These are phyloP conservation scores for Lepidium africanum DNA, from an alignment of 345 rosid genomes.

Conservation along the genomic window DNA sequence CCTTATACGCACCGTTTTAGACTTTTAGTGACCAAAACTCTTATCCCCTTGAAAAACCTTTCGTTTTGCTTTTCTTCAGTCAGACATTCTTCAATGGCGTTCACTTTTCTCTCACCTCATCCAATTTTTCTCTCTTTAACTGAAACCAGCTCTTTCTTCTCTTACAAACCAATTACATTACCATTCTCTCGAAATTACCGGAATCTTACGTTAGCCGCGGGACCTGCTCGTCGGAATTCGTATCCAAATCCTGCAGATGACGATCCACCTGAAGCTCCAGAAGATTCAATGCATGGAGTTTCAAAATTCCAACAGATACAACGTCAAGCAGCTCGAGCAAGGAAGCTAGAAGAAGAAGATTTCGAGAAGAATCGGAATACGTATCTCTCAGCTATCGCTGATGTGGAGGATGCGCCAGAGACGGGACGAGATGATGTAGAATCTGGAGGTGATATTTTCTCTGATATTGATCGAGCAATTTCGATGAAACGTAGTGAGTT, in stretches of 20 bases:
- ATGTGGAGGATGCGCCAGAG: constrained; percentile 48
- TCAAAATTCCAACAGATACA: constrained; percentile 70
- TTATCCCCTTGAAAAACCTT: constrained; percentile 35
- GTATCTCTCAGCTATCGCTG: constrained; percentile 74
- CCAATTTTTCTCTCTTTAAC: constrained; percentile 32
- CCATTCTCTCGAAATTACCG: constrained; percentile 18
- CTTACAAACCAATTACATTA: constrained; percentile 22
- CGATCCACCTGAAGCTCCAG: constrained; percentile 91
- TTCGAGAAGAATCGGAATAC: constrained; percentile 60
- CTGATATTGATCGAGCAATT: constrained; percentile 81
- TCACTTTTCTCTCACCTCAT: constrained; percentile 28
- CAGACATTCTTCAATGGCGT: constrained; percentile 28
- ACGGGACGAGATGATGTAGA: constrained; percentile 11
- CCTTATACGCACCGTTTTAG: constrained; percentile 2
- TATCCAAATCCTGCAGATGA: constrained; percentile 61
- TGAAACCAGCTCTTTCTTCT: constrained; percentile 18
- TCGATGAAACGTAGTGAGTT: constrained; percentile 72
- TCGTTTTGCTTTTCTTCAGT: neutral
- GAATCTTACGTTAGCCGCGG: constrained; percentile 14
- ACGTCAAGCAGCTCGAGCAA: constrained; percentile 59
- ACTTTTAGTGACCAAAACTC: neutral
- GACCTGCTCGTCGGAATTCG: constrained; percentile 42
- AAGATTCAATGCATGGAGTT: constrained; percentile 72
- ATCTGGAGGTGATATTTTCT: constrained; percentile 61
- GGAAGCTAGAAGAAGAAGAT: constrained; percentile 70